Percentiles rank a stretch among this genome's conserved stretches.
Conservation (phyloP, 805 yeast species). For the Hyphopichia homilentoma region DNA sequence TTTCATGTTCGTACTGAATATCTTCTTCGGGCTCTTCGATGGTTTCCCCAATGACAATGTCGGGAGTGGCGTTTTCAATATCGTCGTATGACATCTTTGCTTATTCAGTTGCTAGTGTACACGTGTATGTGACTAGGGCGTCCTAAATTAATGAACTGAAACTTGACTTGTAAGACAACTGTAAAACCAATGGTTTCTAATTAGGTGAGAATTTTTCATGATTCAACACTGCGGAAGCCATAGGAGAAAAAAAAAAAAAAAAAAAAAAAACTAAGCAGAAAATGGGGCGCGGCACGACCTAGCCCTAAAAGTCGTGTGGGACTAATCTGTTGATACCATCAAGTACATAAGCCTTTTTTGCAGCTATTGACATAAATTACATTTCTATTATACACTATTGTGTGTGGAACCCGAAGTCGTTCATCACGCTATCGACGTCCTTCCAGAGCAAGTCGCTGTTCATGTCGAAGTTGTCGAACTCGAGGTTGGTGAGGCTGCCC, state of each 20-base stretch:
- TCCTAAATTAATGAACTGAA: no score
- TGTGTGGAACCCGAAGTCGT: constrained; percentile 85
- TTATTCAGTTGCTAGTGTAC: background rate
- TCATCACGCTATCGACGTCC: constrained; percentile 86
- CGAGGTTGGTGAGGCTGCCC: constrained; percentile 28
- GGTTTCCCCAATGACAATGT: constrained; percentile 68
- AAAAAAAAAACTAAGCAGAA: background rate
- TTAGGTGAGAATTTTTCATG: constrained; percentile 5
- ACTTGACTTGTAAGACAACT: no score
- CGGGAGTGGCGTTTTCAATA: constrained; percentile 81
- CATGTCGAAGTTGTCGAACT: constrained; percentile 40
- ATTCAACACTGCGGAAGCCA: no score
- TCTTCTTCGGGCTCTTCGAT: constrained; percentile 36
- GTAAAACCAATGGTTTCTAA: background rate
- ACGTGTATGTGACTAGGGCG: no score
- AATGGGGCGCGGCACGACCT: background rate
- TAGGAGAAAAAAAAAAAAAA: no score
- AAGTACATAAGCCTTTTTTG: background rate
- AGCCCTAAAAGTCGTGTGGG: background rate
- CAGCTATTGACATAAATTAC: background rate
- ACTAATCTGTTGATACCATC: background rate
- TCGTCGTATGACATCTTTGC: constrained; percentile 64
- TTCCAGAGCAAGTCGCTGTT: constrained; percentile 64
- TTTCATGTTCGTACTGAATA: constrained; percentile 50
- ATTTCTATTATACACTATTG: constrained; percentile 9